phyloP scores from a whole-genome alignment of 306 rosid genomes.

The Cicer pinnatifidum region DNA sequence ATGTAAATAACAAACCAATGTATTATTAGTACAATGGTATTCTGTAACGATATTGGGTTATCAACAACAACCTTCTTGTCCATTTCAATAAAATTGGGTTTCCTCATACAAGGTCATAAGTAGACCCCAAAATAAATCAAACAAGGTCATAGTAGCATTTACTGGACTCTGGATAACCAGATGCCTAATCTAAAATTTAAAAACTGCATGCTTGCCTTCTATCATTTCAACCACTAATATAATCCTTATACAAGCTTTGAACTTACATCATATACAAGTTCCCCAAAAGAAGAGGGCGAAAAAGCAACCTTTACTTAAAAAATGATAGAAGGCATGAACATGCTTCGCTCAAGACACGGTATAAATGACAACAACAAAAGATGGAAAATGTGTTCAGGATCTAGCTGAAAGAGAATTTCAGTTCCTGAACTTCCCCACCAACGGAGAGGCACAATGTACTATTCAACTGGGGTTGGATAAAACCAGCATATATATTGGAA shows the following conservation, averaged over 20 bases:
- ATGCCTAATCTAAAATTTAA: constrained; percentile 19
- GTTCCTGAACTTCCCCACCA: constrained; percentile 29
- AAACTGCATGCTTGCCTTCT: constrained; percentile 28
- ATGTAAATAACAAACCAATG: background rate
- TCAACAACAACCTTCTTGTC: background rate
- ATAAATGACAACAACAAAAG: constrained; percentile 8
- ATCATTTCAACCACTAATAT: background rate
- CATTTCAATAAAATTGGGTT: background rate
- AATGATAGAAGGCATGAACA: constrained; percentile 5
- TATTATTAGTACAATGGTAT: background rate
- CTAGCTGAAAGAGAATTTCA: constrained; percentile 12
- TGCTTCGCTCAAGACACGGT: constrained; percentile 34
- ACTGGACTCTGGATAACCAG: background rate
- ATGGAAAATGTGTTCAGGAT: constrained; percentile 15
- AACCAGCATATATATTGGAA: constrained; percentile 17
- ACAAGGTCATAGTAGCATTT: constrained; percentile 14
- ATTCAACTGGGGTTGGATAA: constrained; percentile 25
- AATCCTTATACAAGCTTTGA: constrained; percentile 42
- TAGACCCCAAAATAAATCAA: constrained; percentile 1
- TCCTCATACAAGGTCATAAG: background rate
- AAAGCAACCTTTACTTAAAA: constrained; percentile 1
- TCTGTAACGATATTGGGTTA: background rate
- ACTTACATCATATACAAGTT: constrained; percentile 45
- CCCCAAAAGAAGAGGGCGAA: background rate
- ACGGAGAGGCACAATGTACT: background rate